Base-by-base conservation (phyloP, 2,329 filamentous ascomycete species). In the Trichoderma arundinaceum region DNA sequence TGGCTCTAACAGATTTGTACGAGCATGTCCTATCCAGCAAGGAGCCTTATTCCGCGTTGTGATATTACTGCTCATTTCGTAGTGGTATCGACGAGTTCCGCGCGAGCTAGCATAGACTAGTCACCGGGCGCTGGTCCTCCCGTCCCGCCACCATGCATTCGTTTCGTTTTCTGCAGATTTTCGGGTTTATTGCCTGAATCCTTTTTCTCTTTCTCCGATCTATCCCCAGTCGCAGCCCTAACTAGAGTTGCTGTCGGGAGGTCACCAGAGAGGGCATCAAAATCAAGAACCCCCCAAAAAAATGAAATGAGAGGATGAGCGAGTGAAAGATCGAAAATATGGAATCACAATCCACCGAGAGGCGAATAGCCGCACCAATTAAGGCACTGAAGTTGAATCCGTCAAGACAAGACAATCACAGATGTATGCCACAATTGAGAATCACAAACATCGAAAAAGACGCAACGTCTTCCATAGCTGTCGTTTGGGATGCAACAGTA, bases 121-220 rank as follows among this genome's bases (percentile, higher is more conserved):
- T 28, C 28, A 44, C 6, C 38, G 1, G 44, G 10, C 13, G 38
- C 46, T 53, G 59, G 48, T 43, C 49, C 28, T 63, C 39, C 32
- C 48, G 60, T 46, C 32, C 60, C 49, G 49, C 15, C 32, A 39
- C 41, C 48, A 3, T 46, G 60, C 60, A 54, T 63, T 53, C 33
- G 49, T 19, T 54, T 46, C 17, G 10, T 38, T 19, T 33, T 22
- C n/a, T 15, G 39, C 49, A 46, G 38, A 52, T 43, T 38, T 52
- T 17, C 22, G 58, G 38, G 22, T 13, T 43, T 41, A 19, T 15
- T 43, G 33, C 22, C 38, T 43, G 38, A 43, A 41, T 39, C 35
- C 9, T 15, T 19, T 51, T 15, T 52, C 5, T 33, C 54, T 35
- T 44, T 35, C n/a, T 46, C 41, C 33, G 44, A 28, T 28, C 41